Evolutionary conservation across 2,329 filamentous ascomycete genomes (phyloP).

Genomic region (Exserohilum rostratum): DNA sequence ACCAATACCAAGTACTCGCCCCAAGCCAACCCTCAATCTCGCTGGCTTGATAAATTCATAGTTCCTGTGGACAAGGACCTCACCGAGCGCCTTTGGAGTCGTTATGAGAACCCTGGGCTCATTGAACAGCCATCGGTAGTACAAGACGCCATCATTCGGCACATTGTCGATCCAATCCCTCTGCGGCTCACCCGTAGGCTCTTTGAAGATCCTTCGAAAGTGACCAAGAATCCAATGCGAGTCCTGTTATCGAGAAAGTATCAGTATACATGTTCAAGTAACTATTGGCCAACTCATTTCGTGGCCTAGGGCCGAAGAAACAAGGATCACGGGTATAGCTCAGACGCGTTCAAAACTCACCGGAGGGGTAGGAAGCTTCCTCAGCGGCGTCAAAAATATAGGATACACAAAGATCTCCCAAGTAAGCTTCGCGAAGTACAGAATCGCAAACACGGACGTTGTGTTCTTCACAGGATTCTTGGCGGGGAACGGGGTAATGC

Average conservation of each 20-base stretch:
- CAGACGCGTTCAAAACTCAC: slow-evolving; percentile 43
- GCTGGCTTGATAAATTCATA: slow-evolving; percentile 59
- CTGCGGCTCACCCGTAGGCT: slow-evolving; percentile 53
- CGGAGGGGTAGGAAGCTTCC: slow-evolving; percentile 61
- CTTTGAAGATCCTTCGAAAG: slow-evolving; percentile 50
- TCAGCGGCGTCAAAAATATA: slow-evolving; percentile 62
- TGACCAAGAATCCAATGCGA: slow-evolving; percentile 50
- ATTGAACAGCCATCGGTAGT: slow-evolving; percentile 58
- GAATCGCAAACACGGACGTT: slow-evolving; percentile 48
- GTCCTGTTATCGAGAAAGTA: slow-evolving; percentile 20
- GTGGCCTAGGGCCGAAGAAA: neutral
- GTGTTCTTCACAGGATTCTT: slow-evolving; percentile 49
- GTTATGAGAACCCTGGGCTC: slow-evolving; percentile 54
- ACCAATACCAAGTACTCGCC: slow-evolving; percentile 71
- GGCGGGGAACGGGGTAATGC: slow-evolving; percentile 32
- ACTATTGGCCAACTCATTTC: no score
- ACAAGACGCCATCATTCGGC: slow-evolving; percentile 62
- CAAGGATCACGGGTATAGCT: neutral
- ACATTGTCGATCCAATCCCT: slow-evolving; percentile 59
- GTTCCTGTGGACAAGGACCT: slow-evolving; percentile 58
- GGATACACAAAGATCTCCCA: slow-evolving; percentile 63
- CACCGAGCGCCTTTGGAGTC: slow-evolving; percentile 54
- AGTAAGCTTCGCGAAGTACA: slow-evolving; percentile 43
- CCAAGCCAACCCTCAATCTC: slow-evolving; percentile 60
- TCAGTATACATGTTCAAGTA: neutral